Percentiles rank a stretch among this genome's conserved stretches.
Evolutionary conservation across 345 rosid genomes (phyloP).

Genomic region (Carallia brachiata): DNA sequence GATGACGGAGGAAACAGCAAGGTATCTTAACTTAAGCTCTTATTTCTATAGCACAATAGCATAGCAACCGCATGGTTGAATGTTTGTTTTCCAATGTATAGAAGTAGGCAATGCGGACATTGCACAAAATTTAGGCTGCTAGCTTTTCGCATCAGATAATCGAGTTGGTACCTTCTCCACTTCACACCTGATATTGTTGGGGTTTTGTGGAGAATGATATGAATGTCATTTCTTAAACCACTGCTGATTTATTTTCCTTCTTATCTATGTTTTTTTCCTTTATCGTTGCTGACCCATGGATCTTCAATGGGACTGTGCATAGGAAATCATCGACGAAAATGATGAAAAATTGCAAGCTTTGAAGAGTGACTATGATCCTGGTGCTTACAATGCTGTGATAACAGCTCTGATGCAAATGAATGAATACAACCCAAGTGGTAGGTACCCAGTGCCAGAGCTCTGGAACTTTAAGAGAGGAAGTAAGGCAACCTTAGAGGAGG

Average conservation of each 20-base stretch:
- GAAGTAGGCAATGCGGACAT: neutral
- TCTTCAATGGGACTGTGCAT: neutral
- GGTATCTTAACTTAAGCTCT: conserved; percentile 22
- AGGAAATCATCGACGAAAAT: conserved; percentile 40
- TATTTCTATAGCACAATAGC: neutral
- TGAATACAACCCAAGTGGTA: conserved; percentile 49
- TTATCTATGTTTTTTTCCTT: neutral
- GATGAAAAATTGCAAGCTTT: conserved; percentile 42
- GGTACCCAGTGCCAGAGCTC: conserved; percentile 37
- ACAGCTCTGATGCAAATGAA: conserved; percentile 36
- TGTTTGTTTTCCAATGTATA: neutral
- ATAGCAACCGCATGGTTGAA: neutral
- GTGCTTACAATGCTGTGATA: conserved; percentile 34
- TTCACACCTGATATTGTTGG: neutral
- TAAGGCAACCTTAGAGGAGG: conserved; percentile 45
- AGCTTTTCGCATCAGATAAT: no score
- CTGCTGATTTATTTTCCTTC: neutral
- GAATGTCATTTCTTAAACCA: neutral
- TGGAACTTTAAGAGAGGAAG: conserved; percentile 37
- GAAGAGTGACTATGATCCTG: conserved; percentile 35
- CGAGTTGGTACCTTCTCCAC: no score
- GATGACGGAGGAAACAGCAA: conserved; percentile 23
- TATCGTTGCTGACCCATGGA: neutral
- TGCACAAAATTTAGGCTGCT: neutral
- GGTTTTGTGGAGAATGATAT: no score